These are phyloP conservation scores for Euphrasia arctica DNA, from an alignment of 305 asterid species.

Conservation along the genomic window DNA sequence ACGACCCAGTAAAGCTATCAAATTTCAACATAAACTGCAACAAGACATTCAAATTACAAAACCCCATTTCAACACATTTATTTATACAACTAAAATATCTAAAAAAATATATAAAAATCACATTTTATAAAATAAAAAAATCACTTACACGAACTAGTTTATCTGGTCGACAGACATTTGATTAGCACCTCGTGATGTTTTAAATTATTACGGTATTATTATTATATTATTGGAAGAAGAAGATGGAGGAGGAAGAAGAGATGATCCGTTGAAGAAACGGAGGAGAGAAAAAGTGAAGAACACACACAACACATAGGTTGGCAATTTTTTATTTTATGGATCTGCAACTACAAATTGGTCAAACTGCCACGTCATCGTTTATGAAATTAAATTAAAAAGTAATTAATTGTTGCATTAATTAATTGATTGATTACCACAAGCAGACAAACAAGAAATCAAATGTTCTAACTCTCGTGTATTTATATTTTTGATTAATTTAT, in stretches of 20 bases:
- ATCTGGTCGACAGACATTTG: slow-evolving; percentile 27
- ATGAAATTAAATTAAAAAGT: background rate
- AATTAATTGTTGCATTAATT: too few relatives aligned
- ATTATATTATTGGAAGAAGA: background rate
- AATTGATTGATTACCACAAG: background rate
- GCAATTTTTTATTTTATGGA: slow-evolving; percentile 26
- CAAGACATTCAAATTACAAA: background rate
- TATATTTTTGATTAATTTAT: too few relatives aligned
- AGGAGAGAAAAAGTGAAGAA: slow-evolving; percentile 20
- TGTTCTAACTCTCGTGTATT: background rate
- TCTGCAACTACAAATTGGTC: background rate
- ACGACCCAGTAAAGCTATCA: slow-evolving; percentile 38
- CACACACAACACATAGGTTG: slow-evolving; percentile 27
- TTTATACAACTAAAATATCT: background rate
- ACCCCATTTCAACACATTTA: background rate
- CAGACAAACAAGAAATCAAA: background rate
- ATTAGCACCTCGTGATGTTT: slow-evolving; percentile 28
- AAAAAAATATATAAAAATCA: slow-evolving; percentile 3
- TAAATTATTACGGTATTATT: slow-evolving; percentile 10
- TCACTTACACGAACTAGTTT: slow-evolving; percentile 43
- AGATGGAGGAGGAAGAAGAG: background rate
- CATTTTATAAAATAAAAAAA: background rate
- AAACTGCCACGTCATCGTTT: slow-evolving; percentile 2
- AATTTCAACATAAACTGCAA: slow-evolving; percentile 1
- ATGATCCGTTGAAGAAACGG: slow-evolving; percentile 31